Evolutionary conservation across 2,329 filamentous ascomycete genomes (phyloP).

Genomic region (Monosporascus sp.): DNA sequence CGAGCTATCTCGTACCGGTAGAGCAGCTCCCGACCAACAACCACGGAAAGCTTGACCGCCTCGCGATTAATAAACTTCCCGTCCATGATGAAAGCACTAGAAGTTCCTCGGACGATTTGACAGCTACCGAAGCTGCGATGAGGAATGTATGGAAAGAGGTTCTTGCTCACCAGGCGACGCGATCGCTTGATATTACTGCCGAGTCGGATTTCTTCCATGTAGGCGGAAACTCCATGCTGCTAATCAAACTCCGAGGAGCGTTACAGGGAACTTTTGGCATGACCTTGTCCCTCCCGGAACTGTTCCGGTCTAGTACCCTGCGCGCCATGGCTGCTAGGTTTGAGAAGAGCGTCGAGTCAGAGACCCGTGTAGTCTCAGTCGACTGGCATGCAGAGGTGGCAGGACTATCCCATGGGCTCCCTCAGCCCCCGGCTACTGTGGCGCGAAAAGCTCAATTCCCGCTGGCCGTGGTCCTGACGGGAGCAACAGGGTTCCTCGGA

Average conservation of each 20-base stretch:
- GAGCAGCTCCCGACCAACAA: constrained; percentile 23
- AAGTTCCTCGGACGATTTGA: not conserved
- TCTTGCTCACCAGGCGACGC: constrained; percentile 11
- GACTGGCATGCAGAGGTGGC: constrained; percentile 34
- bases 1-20: constrained; percentile 21
- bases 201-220: constrained; percentile 34
- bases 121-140: constrained; percentile 2
- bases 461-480: constrained; percentile 29
- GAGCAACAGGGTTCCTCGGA: constrained; percentile 35
- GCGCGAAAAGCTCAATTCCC: not conserved
- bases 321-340: constrained; percentile 29
- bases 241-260: constrained; percentile 30
- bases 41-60: constrained; percentile 28
- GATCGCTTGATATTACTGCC: not conserved
- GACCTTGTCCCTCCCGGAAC: constrained; percentile 25
- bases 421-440: not conserved
- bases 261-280: constrained; percentile 29
- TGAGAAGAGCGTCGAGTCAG: not conserved
- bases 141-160: constrained; percentile 11
- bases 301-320: constrained; percentile 34
- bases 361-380: too few species aligned
- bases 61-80: constrained; percentile 17
- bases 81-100: constrained; percentile 6
- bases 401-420: not conserved
- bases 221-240: constrained; percentile 36